These are phyloP conservation scores for Ganoderma leucocontextum DNA, from an alignment of 1,284 basidiomycete genomes.

Conservation along the genomic window DNA sequence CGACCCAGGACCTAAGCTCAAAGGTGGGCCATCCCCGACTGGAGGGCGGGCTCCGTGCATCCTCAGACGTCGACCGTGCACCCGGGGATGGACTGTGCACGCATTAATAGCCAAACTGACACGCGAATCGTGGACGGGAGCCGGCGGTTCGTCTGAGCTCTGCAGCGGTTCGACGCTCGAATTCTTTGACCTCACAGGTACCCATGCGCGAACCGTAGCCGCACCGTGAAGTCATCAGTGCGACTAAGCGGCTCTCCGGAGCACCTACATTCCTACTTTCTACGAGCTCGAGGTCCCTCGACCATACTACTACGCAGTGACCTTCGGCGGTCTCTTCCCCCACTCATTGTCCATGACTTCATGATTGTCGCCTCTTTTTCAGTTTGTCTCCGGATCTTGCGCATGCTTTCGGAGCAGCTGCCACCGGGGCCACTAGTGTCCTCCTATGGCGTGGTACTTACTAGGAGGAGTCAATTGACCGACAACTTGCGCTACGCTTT, in stretches of 20 bases:
- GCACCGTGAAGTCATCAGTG: not conserved
- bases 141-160: not conserved
- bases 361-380: not conserved
- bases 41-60: not conserved
- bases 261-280: not conserved
- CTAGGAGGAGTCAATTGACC: not conserved
- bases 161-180: not conserved
- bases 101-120: not conserved
- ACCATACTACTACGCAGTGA: not conserved
- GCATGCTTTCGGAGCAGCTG: not conserved
- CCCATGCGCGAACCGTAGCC: not conserved
- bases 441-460: not conserved
- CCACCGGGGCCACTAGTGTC: not conserved
- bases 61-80: not conserved
- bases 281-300: not conserved
- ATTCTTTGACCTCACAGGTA: not conserved
- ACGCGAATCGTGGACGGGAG: not conserved
- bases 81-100: not conserved
- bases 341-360: not conserved
- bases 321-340: not conserved
- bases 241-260: not conserved
- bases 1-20: no score
- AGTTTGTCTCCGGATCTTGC: not conserved
- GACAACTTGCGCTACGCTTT: not conserved
- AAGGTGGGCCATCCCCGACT: not conserved